phyloP scores from a whole-genome alignment of 352 stramenopile species.

The Plasmopara muralis region DNA sequence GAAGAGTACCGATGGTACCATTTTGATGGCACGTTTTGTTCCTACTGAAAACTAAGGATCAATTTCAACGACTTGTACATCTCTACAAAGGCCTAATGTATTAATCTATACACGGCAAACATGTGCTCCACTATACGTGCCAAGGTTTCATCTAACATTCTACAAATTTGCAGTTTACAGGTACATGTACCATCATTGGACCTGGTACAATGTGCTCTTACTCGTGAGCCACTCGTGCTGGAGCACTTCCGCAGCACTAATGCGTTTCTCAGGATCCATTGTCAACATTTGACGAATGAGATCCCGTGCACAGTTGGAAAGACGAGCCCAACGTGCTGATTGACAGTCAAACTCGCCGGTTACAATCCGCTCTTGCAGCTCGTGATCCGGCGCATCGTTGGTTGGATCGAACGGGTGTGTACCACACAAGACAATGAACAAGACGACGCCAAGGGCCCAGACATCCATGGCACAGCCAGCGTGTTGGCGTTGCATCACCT shows the following conservation, averaged over 20 bases:
- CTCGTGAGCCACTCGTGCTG: constrained; percentile 40
- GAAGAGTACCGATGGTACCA: no score
- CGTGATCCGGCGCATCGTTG: constrained; percentile 37
- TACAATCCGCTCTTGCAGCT: constrained; percentile 35
- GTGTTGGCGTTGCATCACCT: constrained; percentile 27
- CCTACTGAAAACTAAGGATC: no score
- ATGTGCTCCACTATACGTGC: not conserved
- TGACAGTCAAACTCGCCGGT: constrained; percentile 32
- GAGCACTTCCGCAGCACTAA: constrained; percentile 42
- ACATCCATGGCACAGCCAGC: constrained; percentile 41
- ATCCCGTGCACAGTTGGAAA: constrained; percentile 36
- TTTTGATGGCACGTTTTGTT: no score
- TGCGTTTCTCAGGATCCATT: constrained; percentile 32
- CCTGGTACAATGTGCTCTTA: constrained; percentile 6
- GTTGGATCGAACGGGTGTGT: constrained; percentile 50
- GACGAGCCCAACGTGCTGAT: constrained; percentile 25
- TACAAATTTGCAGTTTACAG: not conserved
- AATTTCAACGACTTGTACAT: no score
- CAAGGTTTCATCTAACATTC: not conserved
- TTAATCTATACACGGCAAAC: not conserved
- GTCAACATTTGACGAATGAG: constrained; percentile 40
- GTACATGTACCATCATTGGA: not conserved
- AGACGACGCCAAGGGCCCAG: constrained; percentile 49
- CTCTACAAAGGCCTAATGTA: no score
- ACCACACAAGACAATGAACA: constrained; percentile 49